phyloP scores from a whole-genome alignment of 345 rosid species.

The Eutrema yunnanense region DNA sequence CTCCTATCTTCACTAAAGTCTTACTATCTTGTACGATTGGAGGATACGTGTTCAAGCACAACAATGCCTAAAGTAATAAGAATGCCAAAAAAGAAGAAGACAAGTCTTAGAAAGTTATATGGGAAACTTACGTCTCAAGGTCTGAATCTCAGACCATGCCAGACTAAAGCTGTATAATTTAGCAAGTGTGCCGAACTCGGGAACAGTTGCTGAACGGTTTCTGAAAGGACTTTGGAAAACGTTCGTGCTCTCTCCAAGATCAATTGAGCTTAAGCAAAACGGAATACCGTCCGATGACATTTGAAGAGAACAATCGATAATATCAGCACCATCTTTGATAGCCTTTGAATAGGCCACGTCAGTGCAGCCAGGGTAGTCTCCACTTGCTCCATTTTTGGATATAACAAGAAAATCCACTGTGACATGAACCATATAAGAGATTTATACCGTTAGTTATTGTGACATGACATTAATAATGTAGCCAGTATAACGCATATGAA shows the following conservation, averaged over 20 bases:
- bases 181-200: conserved; percentile 28
- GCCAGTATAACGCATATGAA: not conserved
- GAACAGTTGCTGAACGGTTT: conserved; percentile 35
- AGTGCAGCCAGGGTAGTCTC: conserved; percentile 85
- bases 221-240: conserved; percentile 38
- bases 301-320: conserved; percentile 86
- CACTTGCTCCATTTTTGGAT: conserved; percentile 85
- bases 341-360: conserved; percentile 71
- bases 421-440: conserved; percentile 18
- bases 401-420: conserved; percentile 50
- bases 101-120: not conserved
- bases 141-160: conserved; percentile 60
- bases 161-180: conserved; percentile 66
- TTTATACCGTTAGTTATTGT: not conserved
- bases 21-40: not conserved
- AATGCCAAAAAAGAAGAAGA: not conserved
- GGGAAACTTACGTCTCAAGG: conserved; percentile 52
- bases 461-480: not conserved
- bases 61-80: conserved; percentile 3
- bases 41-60: not conserved
- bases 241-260: conserved; percentile 49
- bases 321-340: conserved; percentile 60
- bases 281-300: conserved; percentile 67
- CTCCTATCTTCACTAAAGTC: not conserved
- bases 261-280: conserved; percentile 55